Conservation (phyloP, 2,329 filamentous ascomycete species). For the Cordyceps pruinosa region DNA sequence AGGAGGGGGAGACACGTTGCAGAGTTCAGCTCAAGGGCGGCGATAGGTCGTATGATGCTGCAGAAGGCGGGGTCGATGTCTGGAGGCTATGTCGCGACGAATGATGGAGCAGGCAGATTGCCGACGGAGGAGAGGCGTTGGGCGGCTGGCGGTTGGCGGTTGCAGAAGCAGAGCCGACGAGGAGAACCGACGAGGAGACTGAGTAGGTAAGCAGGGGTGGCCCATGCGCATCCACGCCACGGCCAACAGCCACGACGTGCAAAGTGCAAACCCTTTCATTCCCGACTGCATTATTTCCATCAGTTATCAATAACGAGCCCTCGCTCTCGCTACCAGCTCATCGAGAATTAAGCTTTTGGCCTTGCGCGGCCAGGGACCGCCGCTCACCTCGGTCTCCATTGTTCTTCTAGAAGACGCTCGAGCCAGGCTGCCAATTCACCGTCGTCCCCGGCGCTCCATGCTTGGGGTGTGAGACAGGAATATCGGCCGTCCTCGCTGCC, state of each 20-base stretch:
- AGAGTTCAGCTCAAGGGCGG: no score
- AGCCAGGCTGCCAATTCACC: constrained; percentile 1
- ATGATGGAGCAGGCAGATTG: no score
- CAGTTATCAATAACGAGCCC: neutral
- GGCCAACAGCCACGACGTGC: neutral
- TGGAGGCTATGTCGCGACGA: no score
- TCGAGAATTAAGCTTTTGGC: neutral
- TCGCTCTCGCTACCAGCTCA: neutral
- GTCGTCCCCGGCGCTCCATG: no score
- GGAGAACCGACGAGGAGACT: neutral
- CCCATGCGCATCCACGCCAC: no score
- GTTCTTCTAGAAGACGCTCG: constrained; percentile 10
- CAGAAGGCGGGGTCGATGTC: no score
- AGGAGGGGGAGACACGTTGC: no score
- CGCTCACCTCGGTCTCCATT: constrained; percentile 3
- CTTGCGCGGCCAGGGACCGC: neutral
- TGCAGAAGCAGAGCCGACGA: neutral
- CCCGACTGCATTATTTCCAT: neutral
- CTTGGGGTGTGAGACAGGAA: neutral
- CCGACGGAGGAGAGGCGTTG: no score
- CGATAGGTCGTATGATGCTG: no score
- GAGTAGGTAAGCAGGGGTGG: neutral
- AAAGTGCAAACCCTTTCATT: neutral
- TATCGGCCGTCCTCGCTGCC: neutral
- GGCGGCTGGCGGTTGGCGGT: no score